Conservation (phyloP, 805 yeast genomes). For the Kluyveromyces aestuarii region DNA sequence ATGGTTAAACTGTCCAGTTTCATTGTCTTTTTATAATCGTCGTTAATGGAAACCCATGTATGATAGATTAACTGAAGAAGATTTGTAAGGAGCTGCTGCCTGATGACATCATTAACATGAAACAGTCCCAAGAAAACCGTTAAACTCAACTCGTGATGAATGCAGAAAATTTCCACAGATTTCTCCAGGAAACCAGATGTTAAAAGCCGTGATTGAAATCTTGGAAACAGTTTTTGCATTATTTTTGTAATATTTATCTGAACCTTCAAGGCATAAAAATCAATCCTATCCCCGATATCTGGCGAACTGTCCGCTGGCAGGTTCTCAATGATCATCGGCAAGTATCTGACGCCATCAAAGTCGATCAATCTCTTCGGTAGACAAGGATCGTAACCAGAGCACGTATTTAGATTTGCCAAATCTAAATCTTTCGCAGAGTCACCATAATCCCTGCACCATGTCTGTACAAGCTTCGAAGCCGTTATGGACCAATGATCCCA, state of each 20-base stretch:
- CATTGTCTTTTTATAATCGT: background rate
- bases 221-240: background rate
- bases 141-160: conserved; percentile 5
- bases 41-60: conserved; percentile 3
- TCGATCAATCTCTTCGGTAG: background rate
- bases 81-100: conserved; percentile 3
- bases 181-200: background rate
- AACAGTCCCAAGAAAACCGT: conserved; percentile 6
- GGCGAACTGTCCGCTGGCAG: background rate
- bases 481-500: conserved; percentile 1
- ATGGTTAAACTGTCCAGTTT: conserved; percentile 35
- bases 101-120: conserved; percentile 2
- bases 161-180: background rate
- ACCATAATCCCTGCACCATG: conserved; percentile 12
- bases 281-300: background rate
- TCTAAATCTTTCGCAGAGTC: conserved; percentile 15
- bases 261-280: conserved; percentile 15
- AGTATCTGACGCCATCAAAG: background rate
- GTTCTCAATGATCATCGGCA: conserved; percentile 1
- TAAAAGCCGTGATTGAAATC: background rate
- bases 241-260: conserved; percentile 5
- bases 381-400: background rate
- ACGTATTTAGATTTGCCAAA: background rate
- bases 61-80: conserved; percentile 5
- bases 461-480: background rate